Base-by-base conservation (phyloP, 768 basidiomycete genomes). In the Phanerochaete sordida region DNA sequence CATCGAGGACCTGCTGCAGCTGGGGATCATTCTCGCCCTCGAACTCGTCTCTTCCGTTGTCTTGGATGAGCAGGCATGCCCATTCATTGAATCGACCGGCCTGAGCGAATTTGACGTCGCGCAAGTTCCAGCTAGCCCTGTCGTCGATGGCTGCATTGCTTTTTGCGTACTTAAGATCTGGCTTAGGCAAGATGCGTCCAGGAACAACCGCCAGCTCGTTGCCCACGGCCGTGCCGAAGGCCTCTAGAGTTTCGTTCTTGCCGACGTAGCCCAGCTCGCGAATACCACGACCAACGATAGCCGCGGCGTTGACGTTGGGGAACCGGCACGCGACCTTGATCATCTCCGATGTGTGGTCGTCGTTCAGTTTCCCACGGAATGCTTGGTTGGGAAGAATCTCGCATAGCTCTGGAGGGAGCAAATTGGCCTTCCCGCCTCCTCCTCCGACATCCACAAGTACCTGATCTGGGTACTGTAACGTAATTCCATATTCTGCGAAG, bases 21-120 rank as follows among this genome's bases (percentile, higher is more conserved):
- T 78, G 77, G 1, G 81, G 82, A 64, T 93, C 91, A 6, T 72
- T 58, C 2, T 76, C 60, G 11, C 77, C 80, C 1, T 45, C 33
- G 63, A 92, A 92, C 66, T 92, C 90, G 45, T 84, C 82, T n/a
- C 81, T 68, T 53, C 77, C 78, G 13, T 79, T 76, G 63, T 91
- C 90, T 58, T 77, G 74, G 63, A 93, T 83, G 45, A 91, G 73
- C 15, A 93, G 73, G 12, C 91, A 86, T 1, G 79, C 81, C 88
- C 90, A 91, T 24, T 81, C 82, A 24, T 75, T 74, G 51, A 93
- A 70, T 15, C 65, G 72, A 7, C 77, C 84, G 11, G 88, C 88
- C 26, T 69, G 72, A 2, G 82, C 74, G 66, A 93, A 93, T 64
- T 80, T 83, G 65, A 88, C 78, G 46, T 79, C 77, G 49, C 81